Base-by-base conservation (phyloP, 768 basidiomycete species). In the Tephrocybe sp. region DNA sequence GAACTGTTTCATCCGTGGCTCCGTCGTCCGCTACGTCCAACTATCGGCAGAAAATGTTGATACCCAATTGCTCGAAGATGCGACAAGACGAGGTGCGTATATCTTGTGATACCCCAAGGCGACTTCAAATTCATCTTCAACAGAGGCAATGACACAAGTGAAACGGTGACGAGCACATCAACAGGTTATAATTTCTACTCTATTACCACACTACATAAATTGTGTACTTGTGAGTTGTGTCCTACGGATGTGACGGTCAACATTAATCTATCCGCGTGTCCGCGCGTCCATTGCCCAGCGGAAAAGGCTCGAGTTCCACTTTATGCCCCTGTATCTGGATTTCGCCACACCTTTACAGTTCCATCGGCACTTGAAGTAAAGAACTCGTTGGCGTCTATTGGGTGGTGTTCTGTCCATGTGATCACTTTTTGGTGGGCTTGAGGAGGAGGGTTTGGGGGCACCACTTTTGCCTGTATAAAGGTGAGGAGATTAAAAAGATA, bases 1-100 rank as follows among this genome's bases (percentile, higher is more conserved):
- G 74, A 98, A 98, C 68, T 97, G 94, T 67, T 99, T 99, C 65
- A 99, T 99, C 60, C 87, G 97, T 35, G 97, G 97, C 55, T 96
- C 93, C 15, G 97, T 98, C 12, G 95, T 99, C 44, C 88, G 97
- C 57, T 99, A 99, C 62, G 97, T 98, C 16, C 92, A 96, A 64
- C 76, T 99, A 47, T 92, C 93, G 2, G 84, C 91, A 21, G 87
- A 90, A 55, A 89, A 89, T 53, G 92, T 99, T 51, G 97, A 99
- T 68, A 97, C 93, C 2, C 93, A 95, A 58, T 69, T 98, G 44
- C 67, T 99, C 32, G 96, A 99, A 70, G 96, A 99, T 66, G 96
- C 96, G 25, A 98, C 96, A 28, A 77, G 97, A 65, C 77, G 96
- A 83, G 97, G 96, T 97, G 47, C 43, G 75, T 32, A 36, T 32